Conservation (phyloP, 2,329 filamentous ascomycete species). For the Fusarium chuoi region DNA sequence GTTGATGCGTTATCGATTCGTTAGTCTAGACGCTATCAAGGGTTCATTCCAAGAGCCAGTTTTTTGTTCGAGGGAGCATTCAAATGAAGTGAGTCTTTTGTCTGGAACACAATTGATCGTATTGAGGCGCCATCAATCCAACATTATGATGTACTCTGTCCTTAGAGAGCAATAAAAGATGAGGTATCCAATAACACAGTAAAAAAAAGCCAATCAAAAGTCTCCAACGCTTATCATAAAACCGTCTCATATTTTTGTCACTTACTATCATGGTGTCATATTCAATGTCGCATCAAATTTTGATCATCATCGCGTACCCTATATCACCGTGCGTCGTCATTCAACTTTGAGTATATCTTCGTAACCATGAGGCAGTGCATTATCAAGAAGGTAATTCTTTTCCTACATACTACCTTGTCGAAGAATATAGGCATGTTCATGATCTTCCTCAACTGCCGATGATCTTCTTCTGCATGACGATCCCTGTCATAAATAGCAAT, state of each 20-base stretch:
- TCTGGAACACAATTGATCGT: slow-evolving; percentile 4
- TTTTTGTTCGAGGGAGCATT: slow-evolving; percentile 5
- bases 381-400: background rate
- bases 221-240: background rate
- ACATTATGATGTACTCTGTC: background rate
- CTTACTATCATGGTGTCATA: background rate
- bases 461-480: slow-evolving; percentile 12
- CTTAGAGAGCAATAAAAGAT: background rate
- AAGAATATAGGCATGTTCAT: background rate
- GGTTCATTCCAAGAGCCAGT: slow-evolving; percentile 23
- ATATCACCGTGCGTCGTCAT: background rate
- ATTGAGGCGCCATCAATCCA: background rate
- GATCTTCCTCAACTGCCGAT: slow-evolving; percentile 4
- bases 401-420: background rate
- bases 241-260: background rate
- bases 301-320: slow-evolving; percentile 6
- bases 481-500: background rate
- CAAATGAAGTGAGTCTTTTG: background rate
- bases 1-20: slow-evolving; percentile 20
- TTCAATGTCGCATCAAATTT: background rate
- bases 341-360: no score
- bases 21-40: slow-evolving; percentile 1
- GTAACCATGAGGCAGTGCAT: background rate
- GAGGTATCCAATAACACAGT: background rate
- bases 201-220: background rate